Base-by-base conservation (phyloP, 2,329 filamentous ascomycete genomes). In the Clonostachys sp. region DNA sequence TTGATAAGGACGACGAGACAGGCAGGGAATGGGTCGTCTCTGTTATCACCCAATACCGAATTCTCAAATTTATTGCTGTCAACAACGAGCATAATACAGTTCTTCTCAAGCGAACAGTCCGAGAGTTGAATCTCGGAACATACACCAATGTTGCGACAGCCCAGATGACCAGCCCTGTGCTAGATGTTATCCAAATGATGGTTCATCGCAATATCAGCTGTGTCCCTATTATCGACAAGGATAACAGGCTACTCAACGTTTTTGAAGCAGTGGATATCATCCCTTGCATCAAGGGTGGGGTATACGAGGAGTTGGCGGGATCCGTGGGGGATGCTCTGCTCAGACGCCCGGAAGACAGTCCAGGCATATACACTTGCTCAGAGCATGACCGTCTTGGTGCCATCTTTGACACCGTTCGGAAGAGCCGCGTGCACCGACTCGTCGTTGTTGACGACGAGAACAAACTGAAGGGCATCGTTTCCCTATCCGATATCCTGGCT, bases 211-310 rank as follows among this genome's bases (percentile, higher is more conserved):
- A 90, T 67, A 97, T 99, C 59, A 96, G 90, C 40, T 95, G 91
- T 59, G 87, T 99, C 35, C 94, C 94, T 10, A 94, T 99, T 48
- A 73, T 99, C 47, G 94, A 97, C 59, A 79, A 80, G 44, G 82
- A 90, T 36, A 75, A 78, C 58, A 72, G 81, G 66, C 83, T 99
- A 0, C 81, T 97, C 53, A 99, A 99, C 61, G 91, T 97, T 12
- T 99, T 99, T 60, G 95, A 99, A 70, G 89, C 94, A 2, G 91
- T 99, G 45, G 94, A 99, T 67, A 91, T 99, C 51, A 96, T 99
- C 56, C 87, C 91, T 0, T 84, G 96, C 58, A 95, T 99, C 69
- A 95, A 95, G 68, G 91, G 90, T 18, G 91, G 91, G 17, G 84
- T 84, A 35, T 97, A 97, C 61, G 94, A 97, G 54, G 92, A 96